A percentile compares a stretch with the other conserved stretches of the same genome.
Conservation (phyloP, 306 rosid genomes). For the Cucumis sativus region Cucumber_9930_V3 NC_026658.2:1361001-1361500, state of each 20-base stretch:
- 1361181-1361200: neutral
- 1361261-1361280: constrained; percentile 98
- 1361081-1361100: neutral
- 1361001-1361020: constrained; percentile 1
- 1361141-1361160: neutral
- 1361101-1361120: neutral
- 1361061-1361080: neutral
- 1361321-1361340: too few species aligned
- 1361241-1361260: constrained; percentile 97
- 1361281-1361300: constrained; percentile 76
- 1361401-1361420: too few species aligned
- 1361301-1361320: too few species aligned
- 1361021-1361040: neutral
- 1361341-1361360: too few species aligned
- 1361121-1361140: neutral
- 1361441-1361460: too few species aligned
- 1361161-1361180: neutral
- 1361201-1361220: constrained; percentile 19
- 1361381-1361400: too few species aligned
- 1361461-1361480: too few species aligned
- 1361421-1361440: too few species aligned
- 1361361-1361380: too few species aligned
- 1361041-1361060: neutral
- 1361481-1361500: too few species aligned
- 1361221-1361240: constrained; percentile 99